Evolutionary conservation across 805 yeast species (phyloP).

Genomic region (Lachancea kluyveri): DNA sequence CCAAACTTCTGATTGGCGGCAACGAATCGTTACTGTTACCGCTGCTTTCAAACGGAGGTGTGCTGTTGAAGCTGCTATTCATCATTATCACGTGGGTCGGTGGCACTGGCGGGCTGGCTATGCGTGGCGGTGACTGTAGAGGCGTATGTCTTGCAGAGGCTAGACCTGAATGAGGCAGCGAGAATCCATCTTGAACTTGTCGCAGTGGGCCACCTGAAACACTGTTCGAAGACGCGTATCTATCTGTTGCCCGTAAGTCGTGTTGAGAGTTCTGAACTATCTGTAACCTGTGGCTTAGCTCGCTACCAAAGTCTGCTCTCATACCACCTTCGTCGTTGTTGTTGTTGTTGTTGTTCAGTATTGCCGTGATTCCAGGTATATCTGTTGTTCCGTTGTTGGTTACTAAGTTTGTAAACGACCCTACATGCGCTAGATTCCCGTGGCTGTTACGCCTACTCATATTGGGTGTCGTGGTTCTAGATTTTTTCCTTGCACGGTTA

Average conservation of each 20-base stretch:
- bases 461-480: constrained; percentile 25
- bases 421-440: constrained; percentile 11
- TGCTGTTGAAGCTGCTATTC: background rate
- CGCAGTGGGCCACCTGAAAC: no score
- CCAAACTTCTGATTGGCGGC: constrained; percentile 30
- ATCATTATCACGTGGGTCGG: constrained; percentile 4
- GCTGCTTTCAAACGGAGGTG: background rate
- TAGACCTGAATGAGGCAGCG: constrained; percentile 8
- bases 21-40: constrained; percentile 10
- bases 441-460: constrained; percentile 23
- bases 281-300: constrained; percentile 17
- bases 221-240: constrained; percentile 7
- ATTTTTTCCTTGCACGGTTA: constrained; percentile 22
- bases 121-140: constrained; percentile 7
- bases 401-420: constrained; percentile 4
- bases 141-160: constrained; percentile 9
- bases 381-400: background rate
- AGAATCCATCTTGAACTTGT: constrained; percentile 3
- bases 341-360: constrained; percentile 5
- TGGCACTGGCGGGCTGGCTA: constrained; percentile 9
- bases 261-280: constrained; percentile 22
- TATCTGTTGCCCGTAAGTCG: constrained; percentile 12
- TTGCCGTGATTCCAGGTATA: constrained; percentile 6
- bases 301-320: constrained; percentile 11
- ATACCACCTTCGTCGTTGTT: background rate